A percentile compares a stretch with the other conserved stretches of the same genome.
Evolutionary conservation across 2,329 filamentous ascomycete genomes (phyloP).

Genomic region (Aspergillus brunneoviolaceus): DNA sequence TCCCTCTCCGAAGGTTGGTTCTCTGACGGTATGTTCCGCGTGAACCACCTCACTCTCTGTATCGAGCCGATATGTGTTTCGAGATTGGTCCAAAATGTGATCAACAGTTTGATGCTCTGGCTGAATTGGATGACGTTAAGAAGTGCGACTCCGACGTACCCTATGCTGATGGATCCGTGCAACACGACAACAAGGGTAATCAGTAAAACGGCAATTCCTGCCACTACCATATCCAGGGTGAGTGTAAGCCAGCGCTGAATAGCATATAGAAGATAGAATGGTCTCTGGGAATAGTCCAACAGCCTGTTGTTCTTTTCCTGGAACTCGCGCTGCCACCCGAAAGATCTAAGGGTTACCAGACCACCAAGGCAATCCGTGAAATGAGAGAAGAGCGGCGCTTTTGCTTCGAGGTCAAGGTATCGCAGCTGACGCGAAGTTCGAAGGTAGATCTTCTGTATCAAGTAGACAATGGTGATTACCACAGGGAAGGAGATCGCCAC

Average conservation of each 20-base stretch:
- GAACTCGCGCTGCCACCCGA: conserved; percentile 52
- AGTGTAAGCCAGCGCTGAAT: conserved; percentile 60
- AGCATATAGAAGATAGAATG: conserved; percentile 58
- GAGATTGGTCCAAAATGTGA: conserved; percentile 56
- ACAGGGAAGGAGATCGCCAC: conserved; percentile 54
- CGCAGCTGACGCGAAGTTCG: conserved; percentile 49
- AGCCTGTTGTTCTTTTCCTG: conserved; percentile 48
- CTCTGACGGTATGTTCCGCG: conserved; percentile 45
- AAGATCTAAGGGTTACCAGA: conserved; percentile 36
- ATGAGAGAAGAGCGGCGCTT: conserved; percentile 51
- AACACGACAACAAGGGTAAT: conserved; percentile 51
- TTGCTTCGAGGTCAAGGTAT: conserved; percentile 54
- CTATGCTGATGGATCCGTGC: conserved; percentile 46
- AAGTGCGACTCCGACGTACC: conserved; percentile 54
- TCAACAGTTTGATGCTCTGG: conserved; percentile 51
- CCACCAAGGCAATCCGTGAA: conserved; percentile 53
- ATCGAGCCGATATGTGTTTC: conserved; percentile 61
- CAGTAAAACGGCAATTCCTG: conserved; percentile 49
- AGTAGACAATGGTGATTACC: conserved; percentile 49
- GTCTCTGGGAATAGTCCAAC: conserved; percentile 56
- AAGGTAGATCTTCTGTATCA: conserved; percentile 45
- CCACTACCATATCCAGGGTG: conserved; percentile 52
- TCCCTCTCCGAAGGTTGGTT: conserved; percentile 44
- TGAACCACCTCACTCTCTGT: conserved; percentile 56
- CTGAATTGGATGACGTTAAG: conserved; percentile 57